Evolutionary conservation across 208 protist species (phyloP), one percentile per base, ranked within the genome.

Genomic region (Vickermania spadyakhi): DNA sequence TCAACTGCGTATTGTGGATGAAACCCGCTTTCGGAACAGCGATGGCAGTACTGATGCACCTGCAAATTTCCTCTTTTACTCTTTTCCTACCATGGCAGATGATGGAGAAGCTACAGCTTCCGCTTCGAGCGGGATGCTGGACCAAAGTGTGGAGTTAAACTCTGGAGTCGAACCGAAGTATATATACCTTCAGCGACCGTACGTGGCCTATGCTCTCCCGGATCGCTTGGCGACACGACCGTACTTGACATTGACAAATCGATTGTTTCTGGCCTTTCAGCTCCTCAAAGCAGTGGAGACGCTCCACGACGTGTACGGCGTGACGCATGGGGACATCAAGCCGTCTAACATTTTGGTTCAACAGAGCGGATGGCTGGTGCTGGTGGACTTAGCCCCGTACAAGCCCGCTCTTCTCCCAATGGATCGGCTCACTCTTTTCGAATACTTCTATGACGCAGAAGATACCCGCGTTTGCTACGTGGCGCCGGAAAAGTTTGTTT

Each of bases 311-410:
- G 68, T 57, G 51, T 91, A 84, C 73, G 78, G 70, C 28, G 56
- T 91, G 23, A 72, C 74, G 7, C 91, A 97, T 58, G 89, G 91
- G 11, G 89, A 97, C 58, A 67, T 97, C 31, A 97, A 97, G 64
- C 72, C 84, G 13, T 82, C 81, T 52, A 97, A 97, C 66, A 75
- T 96, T 49, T 57, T 95, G 5, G 57, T 94, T 29, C 68, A 83
- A 52, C 80, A 63, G 31, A 76, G 64, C 28, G 85, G 89, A 21
- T 84, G 83, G 72, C 60, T 96, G 4, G 82, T 86, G 51, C 50
- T 97, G 13, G 79, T 68, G 3, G 91, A 97, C 62, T 64, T 97
- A 31, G 88, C 84, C 2, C 85, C 81, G 11, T 96, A 88, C 64
- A 97, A 97, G 61, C 86, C 89, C 1, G 66, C 71, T 0, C 51